Evolutionary conservation across 345 rosid species (phyloP), one percentile per base, ranked within the genome.

Genomic region (Citrus glauca): DNA sequence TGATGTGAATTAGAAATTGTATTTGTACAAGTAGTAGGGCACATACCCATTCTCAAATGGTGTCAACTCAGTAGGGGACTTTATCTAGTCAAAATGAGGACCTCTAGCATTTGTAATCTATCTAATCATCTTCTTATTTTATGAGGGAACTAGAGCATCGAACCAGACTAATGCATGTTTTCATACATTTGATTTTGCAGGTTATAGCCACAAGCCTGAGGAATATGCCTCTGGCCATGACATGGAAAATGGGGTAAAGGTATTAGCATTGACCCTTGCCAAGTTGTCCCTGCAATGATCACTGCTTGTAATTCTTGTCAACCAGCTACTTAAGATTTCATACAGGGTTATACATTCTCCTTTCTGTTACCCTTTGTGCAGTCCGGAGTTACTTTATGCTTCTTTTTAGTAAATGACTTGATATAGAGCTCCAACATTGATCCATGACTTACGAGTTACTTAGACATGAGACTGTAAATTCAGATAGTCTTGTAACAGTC

Each of bases 151-250:
- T 25, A 25, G n/a, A 28, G 53, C 10, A 0, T 33, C 50, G 25
- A 17, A 62, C n/a, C 61, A 35, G 53, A 14, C 74, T 77, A 30
- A 63, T n/a, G n/a, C 22, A 50, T 62, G 37, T 25, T 66, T 45
- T 27, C 40, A 24, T 7, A 22, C 4, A 3, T 78, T 78, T 84
- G 68, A 65, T 78, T 82, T 85, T 76, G 88, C 89, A 95, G 97
- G 99, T 67, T 95, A 92, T 74, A 95, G 98, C 85, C 99, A 95
- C 86, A 95, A 87, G 78, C 98, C 98, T 62, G 99, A 93, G 87
- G 99, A 92, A 81, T 88, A 81, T 77, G 88, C 98, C 32, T 87
- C 96, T 30, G 81, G 76, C 53, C 77, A 87, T 78, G 93, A 92
- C 79, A 86, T 95, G 71, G 86, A 87, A 33, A 95, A 93, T 77